Conservation (phyloP, 306 rosid species). For the Rosa chinensis region DNA sequence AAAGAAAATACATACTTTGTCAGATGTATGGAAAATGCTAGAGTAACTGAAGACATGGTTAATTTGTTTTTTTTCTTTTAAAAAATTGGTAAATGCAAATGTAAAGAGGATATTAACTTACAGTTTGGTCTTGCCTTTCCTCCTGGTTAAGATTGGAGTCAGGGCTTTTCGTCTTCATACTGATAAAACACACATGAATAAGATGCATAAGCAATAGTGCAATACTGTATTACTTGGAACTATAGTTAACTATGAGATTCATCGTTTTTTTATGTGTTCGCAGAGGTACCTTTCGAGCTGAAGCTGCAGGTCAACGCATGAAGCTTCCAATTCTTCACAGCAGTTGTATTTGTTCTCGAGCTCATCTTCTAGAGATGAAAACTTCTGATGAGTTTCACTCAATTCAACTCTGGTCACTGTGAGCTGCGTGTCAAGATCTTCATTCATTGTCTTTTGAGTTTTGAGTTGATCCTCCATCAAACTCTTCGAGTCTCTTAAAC, state of each 20-base stretch:
- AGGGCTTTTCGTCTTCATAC: constrained; percentile 43
- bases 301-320: constrained; percentile 74
- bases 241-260: neutral
- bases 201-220: constrained; percentile 3
- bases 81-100: neutral
- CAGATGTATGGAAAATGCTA: neutral
- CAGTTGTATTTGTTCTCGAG: constrained; percentile 49
- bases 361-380: constrained; percentile 66
- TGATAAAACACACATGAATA: constrained; percentile 35
- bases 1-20: neutral
- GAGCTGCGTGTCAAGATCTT: constrained; percentile 46
- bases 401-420: constrained; percentile 52
- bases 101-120: constrained; percentile 44
- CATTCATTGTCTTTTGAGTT: constrained; percentile 36
- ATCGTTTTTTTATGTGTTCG: neutral
- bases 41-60: constrained; percentile 2
- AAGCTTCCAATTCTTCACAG: constrained; percentile 76
- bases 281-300: constrained; percentile 69
- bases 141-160: constrained; percentile 33
- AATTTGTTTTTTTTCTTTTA: neutral
- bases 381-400: constrained; percentile 50
- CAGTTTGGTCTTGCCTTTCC: constrained; percentile 59
- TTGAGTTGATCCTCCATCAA: constrained; percentile 44
- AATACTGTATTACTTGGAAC: neutral
- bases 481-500: constrained; percentile 44